A percentile compares a stretch with the other conserved stretches of the same genome.
These are phyloP conservation scores for Penicillium expansum DNA, from an alignment of 2,329 filamentous ascomycete genomes.

Conservation along the genomic window DNA sequence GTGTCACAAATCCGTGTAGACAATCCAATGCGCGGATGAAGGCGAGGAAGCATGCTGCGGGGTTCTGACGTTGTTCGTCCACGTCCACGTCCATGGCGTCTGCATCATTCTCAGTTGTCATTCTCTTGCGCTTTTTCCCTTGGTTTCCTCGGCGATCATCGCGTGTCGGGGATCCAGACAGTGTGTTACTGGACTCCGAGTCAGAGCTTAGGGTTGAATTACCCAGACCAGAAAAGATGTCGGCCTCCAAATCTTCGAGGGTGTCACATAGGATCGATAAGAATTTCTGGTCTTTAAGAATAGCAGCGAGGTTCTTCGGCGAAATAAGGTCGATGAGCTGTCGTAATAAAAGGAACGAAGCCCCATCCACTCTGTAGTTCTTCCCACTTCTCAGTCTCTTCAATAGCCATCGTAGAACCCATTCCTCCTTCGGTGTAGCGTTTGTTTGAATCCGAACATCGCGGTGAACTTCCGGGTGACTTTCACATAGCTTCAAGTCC, in stretches of 20 bases:
- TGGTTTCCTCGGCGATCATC: constrained; percentile 25
- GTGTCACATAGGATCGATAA: constrained; percentile 64
- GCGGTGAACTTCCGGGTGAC: constrained; percentile 31
- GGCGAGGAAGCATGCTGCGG: constrained; percentile 32
- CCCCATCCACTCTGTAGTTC: constrained; percentile 44
- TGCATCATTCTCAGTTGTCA: constrained; percentile 21
- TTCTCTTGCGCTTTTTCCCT: constrained; percentile 41
- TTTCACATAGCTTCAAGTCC: constrained; percentile 35
- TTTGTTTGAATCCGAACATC: constrained; percentile 21
- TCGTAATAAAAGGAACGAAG: constrained; percentile 56
- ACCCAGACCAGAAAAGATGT: constrained; percentile 27
- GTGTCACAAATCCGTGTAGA: constrained; percentile 32
- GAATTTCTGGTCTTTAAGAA: constrained; percentile 69
- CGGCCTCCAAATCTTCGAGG: constrained; percentile 54
- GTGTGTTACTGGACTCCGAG: constrained; percentile 38
- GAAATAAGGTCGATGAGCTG: constrained; percentile 69
- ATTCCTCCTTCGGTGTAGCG: constrained; percentile 57
- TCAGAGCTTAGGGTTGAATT: constrained; percentile 28
- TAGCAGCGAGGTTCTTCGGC: constrained; percentile 65
- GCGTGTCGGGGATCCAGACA: constrained; percentile 28
- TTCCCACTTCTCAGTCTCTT: constrained; percentile 54
- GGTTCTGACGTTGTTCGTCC: constrained; percentile 31
- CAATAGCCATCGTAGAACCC: constrained; percentile 65
- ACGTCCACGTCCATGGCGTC: constrained; percentile 33
- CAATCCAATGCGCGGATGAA: constrained; percentile 37